Evolutionary conservation across 2,329 filamentous ascomycete species (phyloP), one percentile per base, ranked within the genome.

Genomic region (Penicillium occitanis): DNA sequence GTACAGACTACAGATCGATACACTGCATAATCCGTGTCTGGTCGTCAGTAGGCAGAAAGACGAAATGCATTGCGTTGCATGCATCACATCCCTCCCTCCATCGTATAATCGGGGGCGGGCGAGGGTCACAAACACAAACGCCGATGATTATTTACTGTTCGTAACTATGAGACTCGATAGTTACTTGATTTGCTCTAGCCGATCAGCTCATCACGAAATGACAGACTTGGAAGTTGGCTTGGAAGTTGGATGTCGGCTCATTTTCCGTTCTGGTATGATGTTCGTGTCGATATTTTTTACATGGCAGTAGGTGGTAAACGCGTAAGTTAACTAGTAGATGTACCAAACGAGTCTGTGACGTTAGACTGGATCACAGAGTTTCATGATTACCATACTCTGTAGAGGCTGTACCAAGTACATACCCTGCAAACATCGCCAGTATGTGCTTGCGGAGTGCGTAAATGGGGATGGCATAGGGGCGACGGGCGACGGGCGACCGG

Each of bases 1-100:
- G 42, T 44, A 19, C 14, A 42, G 7, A 33, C 30, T 17, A 42
- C 6, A 5, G 22, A 48, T 19, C 19, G 44, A 28, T 50, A 50
- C 22, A 50, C 46, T 51, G 48, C 48, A 51, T 50, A 50, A 50
- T 50, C 46, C 46, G 19, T 17, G 48, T 37, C 35, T 13, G 30
- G 30, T 33, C 30, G 3, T 37, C 35, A 37, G 11, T 51, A 51
- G 48, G 48, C 48, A 44, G 42, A 48, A 11, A 48, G 44, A 73
- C 35, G 70, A 73, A 73, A 70, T 73, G 64, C 65, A 64, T 33
- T 59, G 68, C 58, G 30, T 35, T 35, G 51, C 51, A 55, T 55
- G 30, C 51, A 55, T 55, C 51, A 55, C 51, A 55, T 33, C 48
- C 48, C 19, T 50, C 46, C 46, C n/a, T 50, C 46, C 48, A 51